Base-by-base conservation (phyloP, 768 basidiomycete species). In the Lentinula guzmanii region DNA sequence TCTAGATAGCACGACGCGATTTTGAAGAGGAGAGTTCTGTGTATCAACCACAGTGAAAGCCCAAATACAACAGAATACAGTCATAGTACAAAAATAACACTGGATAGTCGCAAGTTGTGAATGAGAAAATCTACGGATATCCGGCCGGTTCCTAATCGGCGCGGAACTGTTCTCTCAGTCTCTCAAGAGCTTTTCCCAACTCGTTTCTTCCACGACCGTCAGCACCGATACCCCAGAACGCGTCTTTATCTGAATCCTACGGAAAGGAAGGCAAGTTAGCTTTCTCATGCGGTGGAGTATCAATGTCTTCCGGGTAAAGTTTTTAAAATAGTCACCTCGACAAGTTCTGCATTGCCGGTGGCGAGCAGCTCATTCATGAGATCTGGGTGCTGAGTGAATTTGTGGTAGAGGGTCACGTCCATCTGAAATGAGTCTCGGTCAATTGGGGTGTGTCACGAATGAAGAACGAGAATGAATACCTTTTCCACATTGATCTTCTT, bases 151-250 rank as follows among this genome's bases (percentile, higher is more conserved):
- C 46, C 15, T 43, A 56, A 43, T 63, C 52, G 28, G 69, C 75
- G 68, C 82, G 83, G 58, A 89, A 72, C 69, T 79, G 81, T 52
- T 75, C 72, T 63, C 89, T 77, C 65, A 91, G 73, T 64, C 86
- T 81, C 65, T 83, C 81, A 10, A 90, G 78, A 10, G 86, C 83
- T 69, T 86, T 88, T 45, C 89, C 90, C 35, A 91, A 81, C 70
- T 91, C 87, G 64, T 91, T 91, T 43, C 84, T 82, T 21, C 89
- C 89, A 66, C 77, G 74, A 31, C 79, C 74, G 69, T 91, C 86
- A 42, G 80, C 76, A 5, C 89, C 89, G 63, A 84, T 71, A n/a
- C 89, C 89, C 88, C 89, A 91, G 71, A 90, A 90, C 43, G 86
- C 77, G 70, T 91, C 89, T 64, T 84, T 86, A 62, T 86, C 85